Evolutionary conservation across 176 grass and related monocot genomes (phyloP).

Genomic region (Phoenix roebelenii): DNA sequence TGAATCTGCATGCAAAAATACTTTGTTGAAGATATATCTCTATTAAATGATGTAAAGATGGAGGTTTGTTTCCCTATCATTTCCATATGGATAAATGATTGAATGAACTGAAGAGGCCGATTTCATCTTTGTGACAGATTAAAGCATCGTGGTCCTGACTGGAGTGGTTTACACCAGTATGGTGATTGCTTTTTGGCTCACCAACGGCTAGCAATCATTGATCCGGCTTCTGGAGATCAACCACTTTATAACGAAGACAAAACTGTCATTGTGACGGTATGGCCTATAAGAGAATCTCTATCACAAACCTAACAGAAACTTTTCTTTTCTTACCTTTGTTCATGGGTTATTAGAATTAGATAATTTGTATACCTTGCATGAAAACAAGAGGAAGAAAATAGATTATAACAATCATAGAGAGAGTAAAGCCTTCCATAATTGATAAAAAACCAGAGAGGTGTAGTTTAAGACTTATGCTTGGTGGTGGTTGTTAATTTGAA

Average conservation of each 20-base stretch:
- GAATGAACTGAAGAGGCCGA: neutral
- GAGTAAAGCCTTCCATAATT: too few species aligned
- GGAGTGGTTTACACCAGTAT: conserved; percentile 46
- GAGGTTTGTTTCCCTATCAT: too few species aligned
- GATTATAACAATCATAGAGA: too few species aligned
- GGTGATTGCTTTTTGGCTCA: conserved; percentile 64
- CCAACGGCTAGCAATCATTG: conserved; percentile 70
- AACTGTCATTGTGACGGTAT: conserved; percentile 49
- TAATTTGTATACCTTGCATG: too few species aligned
- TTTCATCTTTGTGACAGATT: conserved; percentile 19
- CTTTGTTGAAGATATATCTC: too few species aligned
- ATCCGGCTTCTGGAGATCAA: conserved; percentile 76
- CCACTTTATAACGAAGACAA: conserved; percentile 68
- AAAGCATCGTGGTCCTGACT: conserved; percentile 69
- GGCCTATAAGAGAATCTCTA: conserved; percentile 11
- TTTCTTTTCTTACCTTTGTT: neutral
- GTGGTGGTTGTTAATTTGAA: too few species aligned
- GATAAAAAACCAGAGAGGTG: too few species aligned
- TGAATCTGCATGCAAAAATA: too few species aligned
- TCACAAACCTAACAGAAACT: neutral
- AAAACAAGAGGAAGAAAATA: too few species aligned
- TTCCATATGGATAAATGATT: neutral
- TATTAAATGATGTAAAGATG: too few species aligned
- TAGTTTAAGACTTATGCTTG: too few species aligned
- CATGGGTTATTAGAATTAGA: too few species aligned